These are phyloP conservation scores for Chimonanthus salicifolius DNA, from an alignment of 164 flowering plant species.

Conservation along the genomic window DNA sequence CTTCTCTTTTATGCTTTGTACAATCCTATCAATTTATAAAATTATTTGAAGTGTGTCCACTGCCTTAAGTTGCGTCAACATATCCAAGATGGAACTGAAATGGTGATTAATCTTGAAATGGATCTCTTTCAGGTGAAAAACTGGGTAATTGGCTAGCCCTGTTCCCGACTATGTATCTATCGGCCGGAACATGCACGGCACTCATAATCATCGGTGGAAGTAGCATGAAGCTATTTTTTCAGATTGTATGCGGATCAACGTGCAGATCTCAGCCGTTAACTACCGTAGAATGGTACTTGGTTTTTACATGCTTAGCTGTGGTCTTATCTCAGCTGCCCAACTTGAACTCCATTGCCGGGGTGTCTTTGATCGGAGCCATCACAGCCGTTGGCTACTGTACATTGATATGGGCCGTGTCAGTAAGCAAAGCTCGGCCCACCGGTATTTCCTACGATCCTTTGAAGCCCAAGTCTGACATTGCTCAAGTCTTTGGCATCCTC, in stretches of 20 bases:
- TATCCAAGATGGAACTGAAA: neutral
- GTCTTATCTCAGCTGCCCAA: slow-evolving; percentile 58
- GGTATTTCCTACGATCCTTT: slow-evolving; percentile 31
- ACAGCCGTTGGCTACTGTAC: slow-evolving; percentile 57
- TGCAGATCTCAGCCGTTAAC: slow-evolving; percentile 42
- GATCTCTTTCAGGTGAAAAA: slow-evolving; percentile 38
- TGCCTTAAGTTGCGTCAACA: too few relatives aligned
- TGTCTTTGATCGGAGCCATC: slow-evolving; percentile 55
- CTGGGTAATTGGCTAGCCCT: slow-evolving; percentile 33
- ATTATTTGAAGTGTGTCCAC: too few relatives aligned
- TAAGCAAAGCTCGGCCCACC: slow-evolving; percentile 28
- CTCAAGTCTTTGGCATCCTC: slow-evolving; percentile 31
- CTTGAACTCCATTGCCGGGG: slow-evolving; percentile 63
- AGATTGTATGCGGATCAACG: slow-evolving; percentile 35
- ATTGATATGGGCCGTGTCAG: slow-evolving; percentile 44
- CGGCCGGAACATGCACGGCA: slow-evolving; percentile 64
- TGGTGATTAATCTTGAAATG: neutral
- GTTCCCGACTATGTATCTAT: slow-evolving; percentile 60
- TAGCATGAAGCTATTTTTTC: slow-evolving; percentile 41
- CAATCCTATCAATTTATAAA: too few relatives aligned
- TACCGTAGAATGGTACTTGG: slow-evolving; percentile 64
- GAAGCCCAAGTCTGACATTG: slow-evolving; percentile 9
- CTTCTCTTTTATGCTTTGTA: too few relatives aligned
- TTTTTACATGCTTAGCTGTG: slow-evolving; percentile 48
- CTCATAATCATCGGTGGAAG: slow-evolving; percentile 59